These are phyloP conservation scores for Gleditsia sinensis DNA, from an alignment of 306 rosid species.

Conservation along the genomic window DNA sequence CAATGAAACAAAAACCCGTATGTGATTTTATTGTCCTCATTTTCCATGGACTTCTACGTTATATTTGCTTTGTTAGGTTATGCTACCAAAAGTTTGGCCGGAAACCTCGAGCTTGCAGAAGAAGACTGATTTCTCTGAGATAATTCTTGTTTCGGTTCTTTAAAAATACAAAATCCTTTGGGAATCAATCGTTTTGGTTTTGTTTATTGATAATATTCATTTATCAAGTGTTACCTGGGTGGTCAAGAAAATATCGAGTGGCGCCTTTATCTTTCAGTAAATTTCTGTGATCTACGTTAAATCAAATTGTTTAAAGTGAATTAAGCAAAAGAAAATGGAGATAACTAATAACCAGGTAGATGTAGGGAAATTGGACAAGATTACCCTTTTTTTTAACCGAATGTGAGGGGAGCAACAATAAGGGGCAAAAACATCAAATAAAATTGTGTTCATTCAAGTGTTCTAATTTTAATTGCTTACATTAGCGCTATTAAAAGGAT, in stretches of 20 bases:
- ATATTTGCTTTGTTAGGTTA: slow-evolving; percentile 37
- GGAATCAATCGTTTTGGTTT: background rate
- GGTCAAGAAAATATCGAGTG: slow-evolving; percentile 35
- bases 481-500: too few relatives aligned
- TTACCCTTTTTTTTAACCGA: too few relatives aligned
- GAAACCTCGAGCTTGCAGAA: slow-evolving; percentile 51
- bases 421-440: too few relatives aligned
- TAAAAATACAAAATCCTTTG: slow-evolving; percentile 9
- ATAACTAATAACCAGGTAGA: too few relatives aligned
- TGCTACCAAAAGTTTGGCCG: slow-evolving; percentile 41
- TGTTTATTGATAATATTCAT: slow-evolving; percentile 14
- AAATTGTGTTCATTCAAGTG: too few relatives aligned
- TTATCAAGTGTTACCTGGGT: slow-evolving; percentile 23
- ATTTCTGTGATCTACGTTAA: slow-evolving; percentile 21
- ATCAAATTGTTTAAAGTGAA: slow-evolving; percentile 16
- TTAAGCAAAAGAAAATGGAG: slow-evolving; percentile 16
- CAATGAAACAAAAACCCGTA: slow-evolving; percentile 80
- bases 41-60: slow-evolving; percentile 20
- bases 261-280: slow-evolving; percentile 21
- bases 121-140: slow-evolving; percentile 47
- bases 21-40: slow-evolving; percentile 47
- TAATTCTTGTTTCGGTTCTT: slow-evolving; percentile 26
- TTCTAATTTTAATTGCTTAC: too few relatives aligned
- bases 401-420: too few relatives aligned
- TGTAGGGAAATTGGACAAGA: too few relatives aligned